phyloP scores from a whole-genome alignment of 2,329 filamentous ascomycete genomes.

The Fusarium lateritium region DNA sequence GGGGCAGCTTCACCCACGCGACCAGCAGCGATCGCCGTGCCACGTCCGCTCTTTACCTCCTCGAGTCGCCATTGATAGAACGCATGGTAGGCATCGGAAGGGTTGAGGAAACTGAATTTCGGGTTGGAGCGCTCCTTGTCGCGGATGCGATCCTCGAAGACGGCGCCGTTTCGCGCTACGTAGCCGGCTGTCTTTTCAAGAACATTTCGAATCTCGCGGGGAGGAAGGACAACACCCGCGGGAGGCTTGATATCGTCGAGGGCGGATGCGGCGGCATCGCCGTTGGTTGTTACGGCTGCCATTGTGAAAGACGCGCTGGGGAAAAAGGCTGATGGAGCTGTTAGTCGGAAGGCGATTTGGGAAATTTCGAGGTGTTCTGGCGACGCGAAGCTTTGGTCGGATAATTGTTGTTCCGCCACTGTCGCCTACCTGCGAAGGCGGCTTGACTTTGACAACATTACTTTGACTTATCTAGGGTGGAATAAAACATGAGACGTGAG shows the following conservation, averaged over 20 bases:
- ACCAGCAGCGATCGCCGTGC: conserved; percentile 83
- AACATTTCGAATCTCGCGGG: conserved; percentile 85
- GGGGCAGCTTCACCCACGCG: conserved; percentile 74
- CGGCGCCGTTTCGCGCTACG: conserved; percentile 77
- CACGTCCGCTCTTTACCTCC: conserved; percentile 88
- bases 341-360: conserved; percentile 20
- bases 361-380: conserved; percentile 48
- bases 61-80: conserved; percentile 93
- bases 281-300: conserved; percentile 62
- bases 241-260: conserved; percentile 84
- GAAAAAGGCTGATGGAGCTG: conserved; percentile 25
- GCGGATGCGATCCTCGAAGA: conserved; percentile 87
- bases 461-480: too few relatives aligned
- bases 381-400: conserved; percentile 40
- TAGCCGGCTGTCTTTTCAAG: conserved; percentile 97
- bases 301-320: conserved; percentile 40
- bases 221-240: conserved; percentile 87
- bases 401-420: conserved; percentile 24
- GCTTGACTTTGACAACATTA: neutral
- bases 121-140: conserved; percentile 87
- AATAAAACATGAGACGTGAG: too few relatives aligned
- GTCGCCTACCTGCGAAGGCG: neutral
- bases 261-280: conserved; percentile 63
- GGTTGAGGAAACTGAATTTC: conserved; percentile 91
- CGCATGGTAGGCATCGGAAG: conserved; percentile 84